Evolutionary conservation across 2,329 filamentous ascomycete genomes (phyloP).

Genomic region (Thermomyces lanuginosus): DNA sequence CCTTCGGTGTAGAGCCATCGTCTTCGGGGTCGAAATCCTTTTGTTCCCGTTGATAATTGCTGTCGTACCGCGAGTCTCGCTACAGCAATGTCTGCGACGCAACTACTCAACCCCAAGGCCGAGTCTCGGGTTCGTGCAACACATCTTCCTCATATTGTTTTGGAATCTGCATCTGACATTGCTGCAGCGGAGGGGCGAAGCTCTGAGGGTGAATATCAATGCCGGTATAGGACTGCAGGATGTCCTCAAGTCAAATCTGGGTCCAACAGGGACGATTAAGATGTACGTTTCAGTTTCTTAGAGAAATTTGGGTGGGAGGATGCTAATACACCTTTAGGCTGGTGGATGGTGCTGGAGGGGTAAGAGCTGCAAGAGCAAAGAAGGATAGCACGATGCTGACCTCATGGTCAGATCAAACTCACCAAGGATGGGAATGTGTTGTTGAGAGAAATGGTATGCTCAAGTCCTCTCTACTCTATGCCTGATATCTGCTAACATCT

Average conservation of each 20-base stretch:
- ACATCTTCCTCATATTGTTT: too few species aligned
- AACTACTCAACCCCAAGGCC: conserved; percentile 96
- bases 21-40: conserved; percentile 9
- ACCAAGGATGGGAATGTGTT: conserved; percentile 96
- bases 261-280: conserved; percentile 86
- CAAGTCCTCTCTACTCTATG: conserved; percentile 2
- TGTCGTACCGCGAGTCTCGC: conserved; percentile 11
- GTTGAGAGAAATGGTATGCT: conserved; percentile 45
- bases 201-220: conserved; percentile 88
- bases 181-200: conserved; percentile 78
- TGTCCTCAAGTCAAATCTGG: conserved; percentile 93
- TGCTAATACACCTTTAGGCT: conserved; percentile 30
- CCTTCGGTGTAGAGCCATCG: conserved; percentile 3
- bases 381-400: conserved; percentile 9
- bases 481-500: conserved; percentile 2
- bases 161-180: too few species aligned
- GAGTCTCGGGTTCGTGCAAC: conserved; percentile 90
- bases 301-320: conserved; percentile 3
- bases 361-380: conserved; percentile 19
- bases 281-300: conserved; percentile 44
- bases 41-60: conserved; percentile 9
- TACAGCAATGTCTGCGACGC: conserved; percentile 73
- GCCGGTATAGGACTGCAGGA: conserved; percentile 84
- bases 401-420: conserved; percentile 63
- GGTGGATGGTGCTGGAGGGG: conserved; percentile 45